Evolutionary conservation across 2,329 filamentous ascomycete genomes (phyloP).

Genomic region (Penicillium aurantiogriseum): DNA sequence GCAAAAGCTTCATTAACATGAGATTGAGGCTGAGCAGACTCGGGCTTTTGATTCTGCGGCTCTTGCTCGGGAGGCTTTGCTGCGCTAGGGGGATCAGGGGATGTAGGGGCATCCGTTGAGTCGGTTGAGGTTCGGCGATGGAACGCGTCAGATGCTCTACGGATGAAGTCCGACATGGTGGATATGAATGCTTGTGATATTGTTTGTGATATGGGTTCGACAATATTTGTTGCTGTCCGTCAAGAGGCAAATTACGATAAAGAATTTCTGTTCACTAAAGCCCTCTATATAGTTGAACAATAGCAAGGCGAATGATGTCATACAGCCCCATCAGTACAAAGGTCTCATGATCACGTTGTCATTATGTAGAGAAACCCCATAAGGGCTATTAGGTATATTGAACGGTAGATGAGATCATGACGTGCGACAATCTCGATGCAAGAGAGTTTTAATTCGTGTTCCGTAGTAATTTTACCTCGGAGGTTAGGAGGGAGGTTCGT

Average conservation of each 20-base stretch:
- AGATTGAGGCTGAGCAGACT: slow-evolving; percentile 4
- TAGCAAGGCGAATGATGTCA: background rate
- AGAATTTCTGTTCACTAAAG: background rate
- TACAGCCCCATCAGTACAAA: background rate
- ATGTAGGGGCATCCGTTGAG: slow-evolving; percentile 1
- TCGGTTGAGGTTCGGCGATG: slow-evolving; percentile 13
- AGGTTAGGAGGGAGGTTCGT: background rate
- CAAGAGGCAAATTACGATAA: background rate
- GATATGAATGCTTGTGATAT: background rate
- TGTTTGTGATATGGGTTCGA: background rate
- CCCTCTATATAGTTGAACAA: background rate
- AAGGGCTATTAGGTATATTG: background rate
- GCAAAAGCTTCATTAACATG: slow-evolving; percentile 4
- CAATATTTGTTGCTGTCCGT: background rate
- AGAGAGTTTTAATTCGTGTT: background rate
- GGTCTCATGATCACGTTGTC: background rate
- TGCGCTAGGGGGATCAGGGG: background rate
- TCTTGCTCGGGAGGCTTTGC: slow-evolving; percentile 7
- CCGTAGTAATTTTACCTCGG: background rate
- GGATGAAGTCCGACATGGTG: slow-evolving; percentile 16
- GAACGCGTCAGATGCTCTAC: slow-evolving; percentile 17
- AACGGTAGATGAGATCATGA: background rate
- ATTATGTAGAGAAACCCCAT: background rate
- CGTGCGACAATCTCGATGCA: background rate
- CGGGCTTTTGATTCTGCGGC: background rate